phyloP scores from a whole-genome alignment of 2,329 filamentous ascomycete genomes.

The Colletotrichum trifolii region DNA sequence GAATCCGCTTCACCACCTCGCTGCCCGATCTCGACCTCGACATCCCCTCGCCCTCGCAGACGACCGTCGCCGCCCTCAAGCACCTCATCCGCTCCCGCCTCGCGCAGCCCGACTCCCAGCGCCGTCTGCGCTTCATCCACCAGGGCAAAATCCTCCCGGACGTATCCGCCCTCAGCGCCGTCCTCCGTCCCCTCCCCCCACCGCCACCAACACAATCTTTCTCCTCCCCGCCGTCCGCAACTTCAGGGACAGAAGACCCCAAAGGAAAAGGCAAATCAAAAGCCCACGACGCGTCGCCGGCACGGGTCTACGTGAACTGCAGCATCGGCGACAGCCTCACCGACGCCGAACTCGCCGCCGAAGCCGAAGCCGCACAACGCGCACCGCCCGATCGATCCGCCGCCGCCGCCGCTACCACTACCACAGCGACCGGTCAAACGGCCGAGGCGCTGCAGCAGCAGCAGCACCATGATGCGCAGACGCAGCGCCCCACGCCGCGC shows the following conservation, averaged over 20 bases:
- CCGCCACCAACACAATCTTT: conserved; percentile 54
- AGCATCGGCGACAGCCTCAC: conserved; percentile 84
- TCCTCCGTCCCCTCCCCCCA: conserved; percentile 72
- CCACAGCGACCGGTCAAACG: too few species aligned
- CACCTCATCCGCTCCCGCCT: conserved; percentile 82
- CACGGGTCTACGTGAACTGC: conserved; percentile 89
- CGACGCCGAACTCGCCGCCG: conserved; percentile 73
- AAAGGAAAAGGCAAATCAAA: conserved; percentile 76
- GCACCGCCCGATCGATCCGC: conserved; percentile 34
- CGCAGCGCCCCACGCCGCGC: conserved; percentile 50
- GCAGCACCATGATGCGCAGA: conserved; percentile 5
- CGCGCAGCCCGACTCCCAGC: conserved; percentile 67
- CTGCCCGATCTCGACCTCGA: conserved; percentile 86
- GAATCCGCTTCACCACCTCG: conserved; percentile 89
- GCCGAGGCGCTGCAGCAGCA: conserved; percentile 20
- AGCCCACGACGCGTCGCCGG: conserved; percentile 56
- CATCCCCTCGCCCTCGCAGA: conserved; percentile 73
- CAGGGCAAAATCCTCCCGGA: conserved; percentile 88
- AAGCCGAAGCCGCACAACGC: conserved; percentile 62
- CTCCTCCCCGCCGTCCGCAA: conserved; percentile 58
- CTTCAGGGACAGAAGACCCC: conserved; percentile 31
- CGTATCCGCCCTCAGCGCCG: conserved; percentile 72
- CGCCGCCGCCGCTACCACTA: neutral
- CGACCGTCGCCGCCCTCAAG: conserved; percentile 83
- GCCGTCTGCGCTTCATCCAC: conserved; percentile 88